Percentiles rank a stretch among this genome's conserved stretches.
These are phyloP conservation scores for Dactylella cylindrospora DNA, from an alignment of 2,329 filamentous ascomycete species.

Conservation along the genomic window DNA sequence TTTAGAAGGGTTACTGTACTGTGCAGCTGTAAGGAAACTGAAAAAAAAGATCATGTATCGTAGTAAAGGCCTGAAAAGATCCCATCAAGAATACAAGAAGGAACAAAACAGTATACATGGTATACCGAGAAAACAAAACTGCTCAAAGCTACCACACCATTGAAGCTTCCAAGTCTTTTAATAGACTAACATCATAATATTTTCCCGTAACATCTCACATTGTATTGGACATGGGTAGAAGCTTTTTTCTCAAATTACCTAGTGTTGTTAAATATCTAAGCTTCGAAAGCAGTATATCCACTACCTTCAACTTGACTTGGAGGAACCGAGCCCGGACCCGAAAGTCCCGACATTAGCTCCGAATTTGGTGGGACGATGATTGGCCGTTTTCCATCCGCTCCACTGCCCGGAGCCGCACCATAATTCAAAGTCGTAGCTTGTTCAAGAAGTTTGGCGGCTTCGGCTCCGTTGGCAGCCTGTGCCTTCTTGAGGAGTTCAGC, in stretches of 20 bases:
- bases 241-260: too few species aligned
- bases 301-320: slow-evolving; percentile 36
- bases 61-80: neutral
- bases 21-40: too few species aligned
- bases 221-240: too few species aligned
- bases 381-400: slow-evolving; percentile 56
- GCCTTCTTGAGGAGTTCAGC: slow-evolving; percentile 70
- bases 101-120: too few species aligned
- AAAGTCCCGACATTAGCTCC: slow-evolving; percentile 15
- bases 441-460: slow-evolving; percentile 51
- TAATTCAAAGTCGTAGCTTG: slow-evolving; percentile 47
- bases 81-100: neutral
- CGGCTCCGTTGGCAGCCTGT: slow-evolving; percentile 51
- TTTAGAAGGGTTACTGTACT: too few species aligned
- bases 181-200: too few species aligned
- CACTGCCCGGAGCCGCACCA: slow-evolving; percentile 28
- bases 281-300: slow-evolving; percentile 30
- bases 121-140: too few species aligned
- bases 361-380: slow-evolving; percentile 21
- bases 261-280: too few species aligned
- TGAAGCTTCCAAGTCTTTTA: neutral
- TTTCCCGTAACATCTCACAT: too few species aligned
- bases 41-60: too few species aligned
- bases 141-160: too few species aligned
- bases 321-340: slow-evolving; percentile 25